Conservation (phyloP, 805 yeast species). For the Ogataea populi-albae region DNA sequence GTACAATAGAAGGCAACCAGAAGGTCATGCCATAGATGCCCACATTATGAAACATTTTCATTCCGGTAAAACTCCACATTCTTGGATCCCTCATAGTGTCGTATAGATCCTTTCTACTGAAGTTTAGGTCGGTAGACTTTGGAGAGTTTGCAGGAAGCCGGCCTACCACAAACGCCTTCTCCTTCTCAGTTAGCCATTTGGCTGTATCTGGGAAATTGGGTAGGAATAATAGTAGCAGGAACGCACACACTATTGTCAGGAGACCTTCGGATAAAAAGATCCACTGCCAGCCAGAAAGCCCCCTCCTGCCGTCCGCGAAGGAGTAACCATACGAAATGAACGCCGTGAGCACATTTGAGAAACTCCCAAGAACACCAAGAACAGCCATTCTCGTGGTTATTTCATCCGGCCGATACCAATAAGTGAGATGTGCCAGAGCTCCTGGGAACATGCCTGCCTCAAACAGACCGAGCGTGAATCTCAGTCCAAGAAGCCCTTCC, state of each 20-base stretch:
- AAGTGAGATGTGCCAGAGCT: conserved; percentile 33
- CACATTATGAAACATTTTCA: conserved; percentile 2
- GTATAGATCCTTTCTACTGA: conserved; percentile 3
- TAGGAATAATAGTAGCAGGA: conserved; percentile 53
- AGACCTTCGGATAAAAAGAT: conserved; percentile 60
- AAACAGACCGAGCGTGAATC: conserved; percentile 39
- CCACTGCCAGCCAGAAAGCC: conserved; percentile 67
- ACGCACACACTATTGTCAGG: conserved; percentile 53
- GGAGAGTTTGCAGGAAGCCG: conserved; percentile 6
- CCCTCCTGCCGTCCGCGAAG: conserved; percentile 47
- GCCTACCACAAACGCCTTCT: conserved; percentile 5
- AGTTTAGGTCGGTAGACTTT: conserved; percentile 5
- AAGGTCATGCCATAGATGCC: conserved; percentile 9
- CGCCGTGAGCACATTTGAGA: conserved; percentile 60
- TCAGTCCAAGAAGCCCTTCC: conserved; percentile 40
- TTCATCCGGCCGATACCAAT: conserved; percentile 54
- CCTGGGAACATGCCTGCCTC: conserved; percentile 48
- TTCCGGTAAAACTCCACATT: conserved; percentile 4
- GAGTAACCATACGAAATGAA: conserved; percentile 50
- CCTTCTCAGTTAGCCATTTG: conserved; percentile 5
- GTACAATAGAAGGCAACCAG: conserved; percentile 23
- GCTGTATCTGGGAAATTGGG: conserved; percentile 46
- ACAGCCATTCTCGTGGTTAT: conserved; percentile 56
- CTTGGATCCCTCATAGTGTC: conserved; percentile 4
- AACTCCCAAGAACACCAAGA: conserved; percentile 57